Evolutionary conservation across 441 rosid species (phyloP), one percentile per base, ranked within the genome.

Genomic region (Gossypium davidsonii): DNA sequence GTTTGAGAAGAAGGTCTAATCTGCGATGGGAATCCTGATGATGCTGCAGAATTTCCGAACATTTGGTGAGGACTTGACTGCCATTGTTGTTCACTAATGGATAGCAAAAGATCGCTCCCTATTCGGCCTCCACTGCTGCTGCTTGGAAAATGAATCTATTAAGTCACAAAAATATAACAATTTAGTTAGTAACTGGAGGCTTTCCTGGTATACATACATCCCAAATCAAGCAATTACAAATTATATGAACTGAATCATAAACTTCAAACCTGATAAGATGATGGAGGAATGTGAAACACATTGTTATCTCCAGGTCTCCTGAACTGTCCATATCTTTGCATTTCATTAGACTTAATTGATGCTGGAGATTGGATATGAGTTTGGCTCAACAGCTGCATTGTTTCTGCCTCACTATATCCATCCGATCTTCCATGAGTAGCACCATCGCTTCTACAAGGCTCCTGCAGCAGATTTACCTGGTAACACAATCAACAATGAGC

Each of bases 21-120:
- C 79, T 89, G 97, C 71, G 81, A 87, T 64, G 91, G 89, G 98
- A 95, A 92, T 95, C 99, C 98, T 92, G 98, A 92, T 95, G 99
- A 95, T 95, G 99, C 99, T 95, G 98, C 98, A 86, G 96, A 94
- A 91, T 76, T 86, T 78, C 90, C 83, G 82, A 81, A 86, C 78
- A 82, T 77, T 76, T 86, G 98, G 59, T 81, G 85, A 71, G 84
- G 79, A 71, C 85, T 83, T 10, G 88, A 74, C 74, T 86, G 89
- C 75, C 81, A 87, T 70, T 80, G 91, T 63, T 84, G 83, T 70
- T 79, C 81, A 59, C 46, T 78, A n/a, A 84, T 74, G 0, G 88
- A 85, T 39, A 86, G 80, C 0, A 93, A 85, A 14, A 93, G 91
- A 71, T 87, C 96, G 48, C 87, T 85, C 49, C 90, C 92, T 9